Evolutionary conservation across 2,329 filamentous ascomycete genomes (phyloP), one percentile per base, ranked within the genome.

Genomic region (Gnomoniopsis smithogilvyi): DNA sequence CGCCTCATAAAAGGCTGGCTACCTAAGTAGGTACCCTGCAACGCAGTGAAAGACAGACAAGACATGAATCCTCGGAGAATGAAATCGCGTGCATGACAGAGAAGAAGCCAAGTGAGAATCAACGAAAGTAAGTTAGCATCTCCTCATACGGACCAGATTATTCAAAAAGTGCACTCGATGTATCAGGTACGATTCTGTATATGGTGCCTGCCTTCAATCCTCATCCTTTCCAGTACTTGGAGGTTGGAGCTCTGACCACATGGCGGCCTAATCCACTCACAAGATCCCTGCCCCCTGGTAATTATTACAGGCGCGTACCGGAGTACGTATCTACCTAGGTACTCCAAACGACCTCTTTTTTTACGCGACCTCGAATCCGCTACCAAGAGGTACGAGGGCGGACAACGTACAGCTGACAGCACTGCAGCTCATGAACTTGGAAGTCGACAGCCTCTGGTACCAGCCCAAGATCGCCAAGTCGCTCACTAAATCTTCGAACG

Each of bases 191-290:
- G 19, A 19, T 19, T 19, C 11, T 11, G 10, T 30, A 24, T 30
- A 26, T 21, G 6, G 46, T 48, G 46, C 21, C 38, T 45, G 34
- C 36, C 21, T 33, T n/a, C 11, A 22, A 3, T 52, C 12, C 17
- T 41, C 36, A 41, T 41, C 36, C 36, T 41, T 41, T 41, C 6
- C 19, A 19, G 8, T 26, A 12, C 19, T 34, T 26, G 17, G 24
- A 21, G 22, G 7, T 41, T 36, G 50, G 36, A 54, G 53, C 57
- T 60, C 36, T 51, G 57, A 34, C 50, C 53, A 51, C 24, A 14
- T 3, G 7, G 15, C 11, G 26, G n/a, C 6, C 22, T 12, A 19
- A 11, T 15, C 12, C 51, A 7, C 22, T 24, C 2, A 12, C 15
- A 11, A 15, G 10, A 56, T 2, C 53, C 33, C 53, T 50, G 46